Conservation (phyloP, 352 stramenopile species). For the Phytophthora syringae region DNA sequence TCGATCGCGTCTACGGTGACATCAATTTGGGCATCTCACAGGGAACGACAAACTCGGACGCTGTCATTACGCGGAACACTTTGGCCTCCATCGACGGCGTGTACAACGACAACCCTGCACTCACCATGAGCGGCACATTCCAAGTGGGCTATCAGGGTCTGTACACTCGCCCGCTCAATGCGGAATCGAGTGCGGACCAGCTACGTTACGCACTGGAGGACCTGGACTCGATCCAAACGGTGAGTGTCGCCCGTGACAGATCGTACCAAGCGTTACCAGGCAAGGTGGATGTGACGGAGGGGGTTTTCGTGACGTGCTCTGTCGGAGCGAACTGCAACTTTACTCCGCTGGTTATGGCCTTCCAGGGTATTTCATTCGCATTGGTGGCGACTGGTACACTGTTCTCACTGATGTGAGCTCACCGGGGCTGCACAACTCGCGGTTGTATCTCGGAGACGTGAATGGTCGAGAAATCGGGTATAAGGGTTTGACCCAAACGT, state of each 20-base stretch:
- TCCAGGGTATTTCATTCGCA: constrained; percentile 58
- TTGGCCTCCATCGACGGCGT: constrained; percentile 61
- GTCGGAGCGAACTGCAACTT: constrained; percentile 60
- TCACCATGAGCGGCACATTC: constrained; percentile 83
- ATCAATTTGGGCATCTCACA: constrained; percentile 41
- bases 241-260: constrained; percentile 49
- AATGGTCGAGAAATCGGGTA: constrained; percentile 71
- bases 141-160: constrained; percentile 69
- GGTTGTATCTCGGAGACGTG: constrained; percentile 66
- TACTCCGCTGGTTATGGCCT: constrained; percentile 57
- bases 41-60: constrained; percentile 15
- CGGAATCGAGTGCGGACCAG: constrained; percentile 67
- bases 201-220: constrained; percentile 75
- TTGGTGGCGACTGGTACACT: constrained; percentile 76
- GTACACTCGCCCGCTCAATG: constrained; percentile 72
- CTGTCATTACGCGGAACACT: constrained; percentile 18
- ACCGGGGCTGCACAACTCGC: constrained; percentile 40
- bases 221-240: constrained; percentile 59
- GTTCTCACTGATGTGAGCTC: constrained; percentile 56
- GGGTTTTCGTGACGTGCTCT: constrained; percentile 71
- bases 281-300: constrained; percentile 63
- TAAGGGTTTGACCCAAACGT: constrained; percentile 39
- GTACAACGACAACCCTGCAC: constrained; percentile 47
- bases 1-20: constrained; percentile 70
- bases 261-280: constrained; percentile 55